phyloP scores from a whole-genome alignment of 2,329 filamentous ascomycete genomes.

The Aureobasidium melanogenum region DNA sequence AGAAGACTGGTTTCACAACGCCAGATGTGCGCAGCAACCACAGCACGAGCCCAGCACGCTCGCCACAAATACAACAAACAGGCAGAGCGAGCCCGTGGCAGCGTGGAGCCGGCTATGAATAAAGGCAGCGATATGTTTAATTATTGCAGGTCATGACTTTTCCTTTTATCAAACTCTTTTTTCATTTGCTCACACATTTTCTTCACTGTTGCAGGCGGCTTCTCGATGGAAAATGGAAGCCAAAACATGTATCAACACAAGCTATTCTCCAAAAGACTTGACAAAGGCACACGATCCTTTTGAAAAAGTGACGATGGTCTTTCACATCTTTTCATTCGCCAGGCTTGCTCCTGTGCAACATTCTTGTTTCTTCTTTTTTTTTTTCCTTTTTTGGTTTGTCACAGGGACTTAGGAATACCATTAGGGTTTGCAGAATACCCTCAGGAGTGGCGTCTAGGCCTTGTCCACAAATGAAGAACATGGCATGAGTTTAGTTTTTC shows the following conservation, averaged over 20 bases:
- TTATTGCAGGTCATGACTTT: conserved; percentile 8
- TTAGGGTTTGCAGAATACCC: not conserved
- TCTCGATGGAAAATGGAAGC: not conserved
- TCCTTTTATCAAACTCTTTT: not conserved
- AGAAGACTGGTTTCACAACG: conserved; percentile 11
- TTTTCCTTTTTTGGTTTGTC: not conserved
- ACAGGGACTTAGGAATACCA: not conserved
- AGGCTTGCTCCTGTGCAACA: not conserved
- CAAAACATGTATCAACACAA: not conserved
- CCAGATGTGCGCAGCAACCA: conserved; percentile 9
- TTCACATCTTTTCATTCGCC: not conserved
- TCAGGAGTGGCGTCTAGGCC: not conserved
- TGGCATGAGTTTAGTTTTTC: not conserved
- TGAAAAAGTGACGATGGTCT: not conserved
- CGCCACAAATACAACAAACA: conserved; percentile 29
- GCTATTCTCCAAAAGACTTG: not conserved
- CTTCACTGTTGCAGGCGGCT: not conserved
- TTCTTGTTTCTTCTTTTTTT: not conserved
- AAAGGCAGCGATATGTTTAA: conserved; percentile 18
- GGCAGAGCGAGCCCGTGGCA: conserved; percentile 54
- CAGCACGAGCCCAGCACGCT: conserved; percentile 11
- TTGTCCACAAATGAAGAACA: not conserved
- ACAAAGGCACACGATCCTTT: not conserved
- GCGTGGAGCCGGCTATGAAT: conserved; percentile 56
- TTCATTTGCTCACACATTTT: not conserved